phyloP scores from a whole-genome alignment of 371 early-diverging fungal genomes.

The Circinella umbellata region DNA sequence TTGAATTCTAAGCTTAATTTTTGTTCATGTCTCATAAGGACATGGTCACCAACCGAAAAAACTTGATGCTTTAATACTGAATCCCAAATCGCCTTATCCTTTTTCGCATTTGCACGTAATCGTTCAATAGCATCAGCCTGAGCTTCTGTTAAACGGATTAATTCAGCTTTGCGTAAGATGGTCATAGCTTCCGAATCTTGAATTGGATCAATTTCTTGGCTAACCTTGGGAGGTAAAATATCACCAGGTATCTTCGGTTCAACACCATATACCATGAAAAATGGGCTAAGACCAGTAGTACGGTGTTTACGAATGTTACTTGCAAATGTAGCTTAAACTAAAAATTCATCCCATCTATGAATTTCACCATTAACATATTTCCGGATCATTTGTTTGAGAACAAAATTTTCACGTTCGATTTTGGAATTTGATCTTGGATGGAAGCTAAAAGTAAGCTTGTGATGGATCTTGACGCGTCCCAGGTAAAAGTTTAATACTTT shows the following conservation, averaged over 20 bases:
- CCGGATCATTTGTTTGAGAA: slow-evolving; percentile 21
- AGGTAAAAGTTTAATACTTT: slow-evolving; percentile 3
- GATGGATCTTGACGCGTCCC: slow-evolving; percentile 11
- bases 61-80: slow-evolving; percentile 1
- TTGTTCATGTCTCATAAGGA: slow-evolving; percentile 14
- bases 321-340: slow-evolving; percentile 17
- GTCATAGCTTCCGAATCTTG: neutral
- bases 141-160: neutral
- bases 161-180: neutral
- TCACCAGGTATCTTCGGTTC: slow-evolving; percentile 24
- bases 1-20: slow-evolving; percentile 12
- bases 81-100: slow-evolving; percentile 32
- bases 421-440: slow-evolving; percentile 30
- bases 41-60: slow-evolving; percentile 22
- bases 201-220: neutral
- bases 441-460: slow-evolving; percentile 29
- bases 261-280: slow-evolving; percentile 21
- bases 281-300: slow-evolving; percentile 17
- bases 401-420: slow-evolving; percentile 24
- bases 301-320: slow-evolving; percentile 16
- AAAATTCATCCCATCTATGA: slow-evolving; percentile 17
- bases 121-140: neutral
- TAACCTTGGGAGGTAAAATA: slow-evolving; percentile 9
- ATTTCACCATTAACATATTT: slow-evolving; percentile 14
- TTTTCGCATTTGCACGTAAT: slow-evolving; percentile 2